Evolutionary conservation across 176 grass and related monocot genomes (phyloP), one percentile per base, ranked within the genome.

Genomic region (Paspalum vaginatum): DNA sequence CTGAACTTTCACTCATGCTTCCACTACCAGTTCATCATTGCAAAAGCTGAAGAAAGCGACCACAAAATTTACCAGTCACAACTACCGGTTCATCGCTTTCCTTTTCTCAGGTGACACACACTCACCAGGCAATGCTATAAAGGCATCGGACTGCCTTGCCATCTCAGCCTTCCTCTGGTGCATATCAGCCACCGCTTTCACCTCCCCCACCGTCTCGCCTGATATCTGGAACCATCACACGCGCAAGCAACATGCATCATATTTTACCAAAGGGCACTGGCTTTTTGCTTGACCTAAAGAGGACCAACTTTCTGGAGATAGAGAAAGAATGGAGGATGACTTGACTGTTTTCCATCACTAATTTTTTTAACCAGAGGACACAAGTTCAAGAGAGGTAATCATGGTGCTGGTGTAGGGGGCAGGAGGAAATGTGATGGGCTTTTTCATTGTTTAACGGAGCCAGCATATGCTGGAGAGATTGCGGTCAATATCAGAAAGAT

Each of bases 281-380:
- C 43, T 61, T 84, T 84, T 61, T 69, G 70, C 49, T 75, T 80
- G 61, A 79, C 69, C 76, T 80, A 74, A 86, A 80, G 75, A 55
- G 76, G 49, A 75, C 77, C 77, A 45, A 48, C 82, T 77, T 85
- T 78, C 55, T 78, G 50, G 61, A 70, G 83, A 78, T 76, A 72
- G 51, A 68, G 74, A 78, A 70, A 70, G 54, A 78, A 78, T 65
- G 81, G 52, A 58, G 39, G 71, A 9, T 82, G 46, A 26, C 14
- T 32, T 51, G 46, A 50, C 46, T 37, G 68, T 71, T 71, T 51
- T 70, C 9, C 67, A 24, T 27, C 7, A 49, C 44, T 12, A 52
- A 7, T 46, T 53, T 79, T 46, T 83, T 65, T 84, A 68, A 49
- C 50, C 43, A 69, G 72, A 66, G 62, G 82, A 27, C 40, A 58